These are phyloP conservation scores for Aspergillus sp. DNA, from an alignment of 2,329 filamentous ascomycete genomes.

Conservation along the genomic window DNA sequence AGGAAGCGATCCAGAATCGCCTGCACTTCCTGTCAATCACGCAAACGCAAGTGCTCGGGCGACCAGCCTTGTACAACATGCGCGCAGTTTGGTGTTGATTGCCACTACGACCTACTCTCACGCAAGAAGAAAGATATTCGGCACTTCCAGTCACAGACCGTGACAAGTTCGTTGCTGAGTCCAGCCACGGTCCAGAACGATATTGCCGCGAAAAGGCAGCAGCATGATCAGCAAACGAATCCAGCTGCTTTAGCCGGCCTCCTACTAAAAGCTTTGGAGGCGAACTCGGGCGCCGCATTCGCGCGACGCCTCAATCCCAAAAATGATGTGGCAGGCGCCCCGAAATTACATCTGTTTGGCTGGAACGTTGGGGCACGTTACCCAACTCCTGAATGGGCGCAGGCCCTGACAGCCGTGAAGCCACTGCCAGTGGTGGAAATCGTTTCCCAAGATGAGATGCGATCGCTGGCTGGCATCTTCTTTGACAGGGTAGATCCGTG, in stretches of 20 bases:
- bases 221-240: constrained; percentile 13
- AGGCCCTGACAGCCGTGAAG: constrained; percentile 9
- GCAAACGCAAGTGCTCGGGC: constrained; percentile 59
- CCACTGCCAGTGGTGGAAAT: constrained; percentile 46
- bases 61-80: constrained; percentile 55
- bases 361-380: constrained; percentile 51
- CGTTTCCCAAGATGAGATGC: constrained; percentile 51
- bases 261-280: constrained; percentile 48
- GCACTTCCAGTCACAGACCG: constrained; percentile 18
- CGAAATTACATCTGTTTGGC: constrained; percentile 56
- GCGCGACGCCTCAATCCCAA: constrained; percentile 53
- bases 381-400: constrained; percentile 9
- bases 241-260: constrained; percentile 22
- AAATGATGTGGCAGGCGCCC: constrained; percentile 55
- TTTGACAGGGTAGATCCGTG: constrained; percentile 55
- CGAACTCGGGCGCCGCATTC: constrained; percentile 60
- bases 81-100: constrained; percentile 55
- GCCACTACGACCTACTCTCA: constrained; percentile 44
- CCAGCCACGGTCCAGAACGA: constrained; percentile 5
- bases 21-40: constrained; percentile 54
- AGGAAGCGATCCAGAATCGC: constrained; percentile 47
- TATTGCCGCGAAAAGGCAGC: constrained; percentile 7
- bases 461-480: constrained; percentile 47
- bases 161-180: constrained; percentile 12
- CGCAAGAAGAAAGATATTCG: constrained; percentile 33